Evolutionary conservation across 805 yeast genomes (phyloP), one percentile per base, ranked within the genome.

Genomic region (Schwanniomyces polymorphus): DNA sequence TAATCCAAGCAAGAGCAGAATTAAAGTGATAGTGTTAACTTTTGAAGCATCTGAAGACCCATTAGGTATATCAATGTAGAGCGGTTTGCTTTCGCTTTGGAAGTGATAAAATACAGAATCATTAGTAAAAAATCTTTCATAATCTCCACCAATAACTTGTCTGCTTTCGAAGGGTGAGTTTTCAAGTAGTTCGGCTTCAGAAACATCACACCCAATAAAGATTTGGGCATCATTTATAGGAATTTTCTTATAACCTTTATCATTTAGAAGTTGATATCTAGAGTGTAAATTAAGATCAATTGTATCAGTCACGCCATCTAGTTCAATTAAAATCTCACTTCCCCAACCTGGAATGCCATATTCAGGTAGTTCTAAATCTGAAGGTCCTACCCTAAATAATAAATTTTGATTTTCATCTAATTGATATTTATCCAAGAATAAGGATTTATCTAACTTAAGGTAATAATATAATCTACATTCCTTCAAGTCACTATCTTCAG

Each of bases 401-500:
- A 65, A 50, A 1, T 43, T 44, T 18, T 64, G 50, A 21, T 49
- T 51, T 0, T 52, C 52, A 1, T 72, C 69, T 1, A 66, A 35
- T 52, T 73, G 75, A 51, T 68, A 72, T 49, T 64, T 60, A 52
- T 74, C 78, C 31, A 74, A 51, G 27, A 74, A 70, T 11, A 72
- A 57, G 12, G 65, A 57, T 25, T 59, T 67, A 27, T 60, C 57
- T 12, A 74, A 48, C 12, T 61, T 58, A 28, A 67, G 42, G 55
- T 74, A 70, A 47, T 61, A 61, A 53, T 60, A 73, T 9, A 67
- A 45, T 43, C 60, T 60, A 50, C 78, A 73, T 21, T 55, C 53
- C 17, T 53, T 55, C 4, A 59, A 49, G 38, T 69, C 75, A 2
- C 50, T 50, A 11, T 64, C 68, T 1, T 42, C 40, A 5, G 60